These are phyloP conservation scores for Psidium friedrichsthalianum DNA, from an alignment of 345 rosid species.

Conservation along the genomic window DNA sequence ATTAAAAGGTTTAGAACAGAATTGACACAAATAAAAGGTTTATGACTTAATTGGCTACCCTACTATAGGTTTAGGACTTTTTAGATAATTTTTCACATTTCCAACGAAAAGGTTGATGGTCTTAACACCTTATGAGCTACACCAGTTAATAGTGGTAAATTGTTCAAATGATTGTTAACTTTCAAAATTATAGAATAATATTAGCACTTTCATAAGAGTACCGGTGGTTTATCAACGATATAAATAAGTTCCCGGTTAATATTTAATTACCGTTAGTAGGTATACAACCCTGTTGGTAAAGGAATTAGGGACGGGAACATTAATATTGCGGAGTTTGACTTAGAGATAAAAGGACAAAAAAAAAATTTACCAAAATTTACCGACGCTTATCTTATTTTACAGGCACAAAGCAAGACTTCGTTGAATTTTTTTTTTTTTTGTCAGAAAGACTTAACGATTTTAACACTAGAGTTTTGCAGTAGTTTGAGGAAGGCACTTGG, in stretches of 20 bases:
- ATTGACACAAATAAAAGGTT: accelerated
- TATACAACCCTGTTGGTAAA: no score
- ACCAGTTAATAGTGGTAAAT: not conserved
- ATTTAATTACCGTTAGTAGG: not conserved
- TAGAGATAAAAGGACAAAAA: no score
- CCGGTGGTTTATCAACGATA: not conserved
- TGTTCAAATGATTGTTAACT: not conserved
- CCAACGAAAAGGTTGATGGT: not conserved
- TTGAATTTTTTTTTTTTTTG: not conserved
- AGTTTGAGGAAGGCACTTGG: not conserved
- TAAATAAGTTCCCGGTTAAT: not conserved
- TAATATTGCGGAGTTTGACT: no score
- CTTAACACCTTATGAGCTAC: not conserved
- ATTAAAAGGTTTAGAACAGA: not conserved
- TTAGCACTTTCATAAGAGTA: not conserved
- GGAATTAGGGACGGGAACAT: no score
- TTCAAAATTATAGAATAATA: not conserved
- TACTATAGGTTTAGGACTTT: accelerated
- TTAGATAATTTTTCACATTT: not conserved
- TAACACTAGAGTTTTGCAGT: not conserved
- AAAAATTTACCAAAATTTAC: not conserved
- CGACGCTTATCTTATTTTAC: not conserved
- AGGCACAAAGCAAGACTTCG: not conserved
- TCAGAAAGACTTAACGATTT: not conserved
- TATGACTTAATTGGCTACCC: accelerated